Percentiles rank a stretch among this genome's conserved stretches.
Evolutionary conservation across 805 yeast species (phyloP).

Genomic region (Grigorovia transvaalensis): DNA sequence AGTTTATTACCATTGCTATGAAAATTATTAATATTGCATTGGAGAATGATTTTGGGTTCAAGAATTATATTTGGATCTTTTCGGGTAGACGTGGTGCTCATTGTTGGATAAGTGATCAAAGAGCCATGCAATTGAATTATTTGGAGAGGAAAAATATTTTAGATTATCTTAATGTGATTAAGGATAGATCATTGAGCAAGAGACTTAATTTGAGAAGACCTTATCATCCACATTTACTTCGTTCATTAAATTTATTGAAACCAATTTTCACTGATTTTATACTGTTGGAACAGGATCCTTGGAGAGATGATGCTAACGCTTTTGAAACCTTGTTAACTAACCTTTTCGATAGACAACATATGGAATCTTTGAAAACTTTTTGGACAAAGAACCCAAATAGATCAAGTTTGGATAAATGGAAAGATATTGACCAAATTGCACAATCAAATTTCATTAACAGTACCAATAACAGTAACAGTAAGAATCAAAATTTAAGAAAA

Average conservation of each 20-base stretch:
- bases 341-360: conserved; percentile 50
- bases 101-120: conserved; percentile 89
- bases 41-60: conserved; percentile 80
- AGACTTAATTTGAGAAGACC: conserved; percentile 59
- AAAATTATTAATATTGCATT: conserved; percentile 62
- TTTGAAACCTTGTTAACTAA: conserved; percentile 49
- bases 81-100: conserved; percentile 99
- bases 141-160: conserved; percentile 64
- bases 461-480: conserved; percentile 5
- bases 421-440: conserved; percentile 51
- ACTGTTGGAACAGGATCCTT: conserved; percentile 78
- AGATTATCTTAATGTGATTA: conserved; percentile 72
- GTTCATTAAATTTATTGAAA: conserved; percentile 62
- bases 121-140: conserved; percentile 72
- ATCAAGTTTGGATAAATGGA: conserved; percentile 64
- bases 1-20: conserved; percentile 76
- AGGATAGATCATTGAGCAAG: conserved; percentile 37
- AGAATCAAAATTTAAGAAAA: conserved; percentile 19
- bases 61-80: conserved; percentile 84
- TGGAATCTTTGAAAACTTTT: conserved; percentile 39
- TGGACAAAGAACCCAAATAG: conserved; percentile 49
- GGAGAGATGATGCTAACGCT: conserved; percentile 49
- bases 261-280: conserved; percentile 55
- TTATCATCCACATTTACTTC: conserved; percentile 74
- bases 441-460: conserved; percentile 1